Evolutionary conservation across 2,329 filamentous ascomycete species (phyloP).

Genomic region (Chaetomium strumarium): DNA sequence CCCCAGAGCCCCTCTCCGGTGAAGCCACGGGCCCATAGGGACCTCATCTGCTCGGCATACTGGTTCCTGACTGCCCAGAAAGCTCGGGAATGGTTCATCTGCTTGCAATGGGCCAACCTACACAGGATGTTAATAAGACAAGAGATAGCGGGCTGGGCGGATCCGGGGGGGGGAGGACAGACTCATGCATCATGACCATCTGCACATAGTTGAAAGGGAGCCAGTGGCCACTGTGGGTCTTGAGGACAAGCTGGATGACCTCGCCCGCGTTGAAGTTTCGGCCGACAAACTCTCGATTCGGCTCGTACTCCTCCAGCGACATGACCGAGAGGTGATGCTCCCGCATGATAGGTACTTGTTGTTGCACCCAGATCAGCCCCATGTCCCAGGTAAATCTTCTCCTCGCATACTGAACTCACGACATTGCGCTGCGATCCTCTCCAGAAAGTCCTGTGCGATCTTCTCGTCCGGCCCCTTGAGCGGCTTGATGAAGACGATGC

Average conservation of each 20-base stretch:
- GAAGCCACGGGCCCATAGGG: slow-evolving; percentile 64
- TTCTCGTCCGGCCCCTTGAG: slow-evolving; percentile 58
- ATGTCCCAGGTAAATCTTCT: too few relatives aligned
- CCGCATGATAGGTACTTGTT: slow-evolving; percentile 67
- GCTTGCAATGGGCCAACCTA: slow-evolving; percentile 72
- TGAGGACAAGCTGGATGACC: slow-evolving; percentile 77
- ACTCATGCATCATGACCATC: slow-evolving; percentile 94
- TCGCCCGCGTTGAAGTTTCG: slow-evolving; percentile 90
- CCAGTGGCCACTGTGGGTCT: slow-evolving; percentile 62
- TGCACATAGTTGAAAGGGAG: slow-evolving; percentile 78
- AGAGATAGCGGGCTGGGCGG: not conserved
- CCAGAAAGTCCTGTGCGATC: slow-evolving; percentile 63
- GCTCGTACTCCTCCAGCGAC: slow-evolving; percentile 73
- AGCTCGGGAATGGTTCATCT: slow-evolving; percentile 81
- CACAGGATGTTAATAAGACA: slow-evolving; percentile 10
- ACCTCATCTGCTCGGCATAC: slow-evolving; percentile 66
- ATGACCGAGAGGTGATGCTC: slow-evolving; percentile 59
- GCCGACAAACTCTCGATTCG: slow-evolving; percentile 77
- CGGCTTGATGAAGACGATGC: slow-evolving; percentile 81
- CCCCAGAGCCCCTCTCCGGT: slow-evolving; percentile 83
- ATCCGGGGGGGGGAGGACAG: slow-evolving; percentile 14
- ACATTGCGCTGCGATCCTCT: slow-evolving; percentile 76
- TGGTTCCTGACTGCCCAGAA: slow-evolving; percentile 77
- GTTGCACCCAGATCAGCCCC: slow-evolving; percentile 26
- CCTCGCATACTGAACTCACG: slow-evolving; percentile 35